phyloP scores from a whole-genome alignment of 306 rosid genomes.

The Crotalaria pallida region DNA sequence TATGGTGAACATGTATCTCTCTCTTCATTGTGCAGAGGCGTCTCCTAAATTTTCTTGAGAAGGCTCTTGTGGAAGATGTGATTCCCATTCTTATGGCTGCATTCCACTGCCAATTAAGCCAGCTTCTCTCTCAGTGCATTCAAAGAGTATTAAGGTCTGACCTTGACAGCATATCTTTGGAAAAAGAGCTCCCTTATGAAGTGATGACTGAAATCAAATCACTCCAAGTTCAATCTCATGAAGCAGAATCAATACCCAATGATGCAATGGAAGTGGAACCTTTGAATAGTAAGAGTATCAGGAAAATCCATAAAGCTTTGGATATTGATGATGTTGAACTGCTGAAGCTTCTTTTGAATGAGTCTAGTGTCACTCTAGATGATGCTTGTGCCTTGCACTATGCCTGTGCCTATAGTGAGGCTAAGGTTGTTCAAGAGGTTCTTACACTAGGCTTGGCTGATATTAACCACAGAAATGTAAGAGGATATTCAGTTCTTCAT shows the following conservation, averaged over 20 bases:
- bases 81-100: slow-evolving; percentile 70
- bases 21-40: slow-evolving; percentile 57
- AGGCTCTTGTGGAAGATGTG: slow-evolving; percentile 82
- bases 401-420: slow-evolving; percentile 81
- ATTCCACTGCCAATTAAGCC: slow-evolving; percentile 53
- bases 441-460: slow-evolving; percentile 50
- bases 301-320: slow-evolving; percentile 63
- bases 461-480: slow-evolving; percentile 41
- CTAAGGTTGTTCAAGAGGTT: slow-evolving; percentile 74
- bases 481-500: slow-evolving; percentile 73
- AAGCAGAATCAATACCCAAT: slow-evolving; percentile 27
- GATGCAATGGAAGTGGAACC: slow-evolving; percentile 39
- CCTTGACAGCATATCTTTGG: slow-evolving; percentile 54
- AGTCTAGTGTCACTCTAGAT: slow-evolving; percentile 64
- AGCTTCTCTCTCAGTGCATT: slow-evolving; percentile 54
- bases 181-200: slow-evolving; percentile 69
- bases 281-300: slow-evolving; percentile 46
- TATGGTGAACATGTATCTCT: slow-evolving; percentile 21
- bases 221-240: slow-evolving; percentile 28
- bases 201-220: slow-evolving; percentile 43
- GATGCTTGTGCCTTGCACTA: slow-evolving; percentile 78
- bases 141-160: slow-evolving; percentile 66
- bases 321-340: slow-evolving; percentile 91
- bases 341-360: slow-evolving; percentile 58
- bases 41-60: slow-evolving; percentile 71